Evolutionary conservation across 202 grass and related monocot species (phyloP).

Genomic region (Cymbopogon flexuosus): DNA sequence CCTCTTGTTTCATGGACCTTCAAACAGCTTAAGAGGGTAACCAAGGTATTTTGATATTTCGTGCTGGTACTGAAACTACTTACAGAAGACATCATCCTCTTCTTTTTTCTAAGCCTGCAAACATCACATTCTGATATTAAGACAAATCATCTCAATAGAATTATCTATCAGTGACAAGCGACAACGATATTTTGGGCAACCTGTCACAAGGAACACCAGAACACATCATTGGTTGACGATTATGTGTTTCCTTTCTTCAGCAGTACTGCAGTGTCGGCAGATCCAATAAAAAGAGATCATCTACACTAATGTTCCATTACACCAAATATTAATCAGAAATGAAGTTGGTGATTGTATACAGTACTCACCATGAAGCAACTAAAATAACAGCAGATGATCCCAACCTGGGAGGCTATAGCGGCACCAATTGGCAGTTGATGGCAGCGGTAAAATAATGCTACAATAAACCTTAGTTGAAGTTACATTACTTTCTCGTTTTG

Average conservation of each 20-base stretch:
- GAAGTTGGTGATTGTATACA: conserved; percentile 6
- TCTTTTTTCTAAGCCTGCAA: conserved; percentile 24
- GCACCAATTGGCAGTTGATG: not conserved
- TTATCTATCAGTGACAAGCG: not conserved
- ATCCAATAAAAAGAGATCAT: not conserved
- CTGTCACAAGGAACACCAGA: not conserved
- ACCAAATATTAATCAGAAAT: not conserved
- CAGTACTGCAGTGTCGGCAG: conserved; percentile 6
- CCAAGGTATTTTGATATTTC: no score
- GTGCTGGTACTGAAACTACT: no score
- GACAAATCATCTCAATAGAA: conserved; percentile 17
- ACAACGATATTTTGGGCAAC: conserved; percentile 10
- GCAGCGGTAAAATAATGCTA: not conserved
- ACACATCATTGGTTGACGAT: not conserved
- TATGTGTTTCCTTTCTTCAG: conserved; percentile 16
- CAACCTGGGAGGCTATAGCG: not conserved
- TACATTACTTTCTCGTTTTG: not conserved
- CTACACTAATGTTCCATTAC: not conserved
- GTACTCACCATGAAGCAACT: conserved; percentile 11
- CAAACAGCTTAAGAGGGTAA: conserved; percentile 31
- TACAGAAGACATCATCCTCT: conserved; percentile 4
- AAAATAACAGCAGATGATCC: conserved; percentile 3
- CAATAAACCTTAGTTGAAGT: not conserved
- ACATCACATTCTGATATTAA: conserved; percentile 19
- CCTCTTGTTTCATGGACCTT: conserved; percentile 32